Evolutionary conservation across 768 basidiomycete genomes (phyloP), one percentile per base, ranked within the genome.

Genomic region (Rickenella mellea): DNA sequence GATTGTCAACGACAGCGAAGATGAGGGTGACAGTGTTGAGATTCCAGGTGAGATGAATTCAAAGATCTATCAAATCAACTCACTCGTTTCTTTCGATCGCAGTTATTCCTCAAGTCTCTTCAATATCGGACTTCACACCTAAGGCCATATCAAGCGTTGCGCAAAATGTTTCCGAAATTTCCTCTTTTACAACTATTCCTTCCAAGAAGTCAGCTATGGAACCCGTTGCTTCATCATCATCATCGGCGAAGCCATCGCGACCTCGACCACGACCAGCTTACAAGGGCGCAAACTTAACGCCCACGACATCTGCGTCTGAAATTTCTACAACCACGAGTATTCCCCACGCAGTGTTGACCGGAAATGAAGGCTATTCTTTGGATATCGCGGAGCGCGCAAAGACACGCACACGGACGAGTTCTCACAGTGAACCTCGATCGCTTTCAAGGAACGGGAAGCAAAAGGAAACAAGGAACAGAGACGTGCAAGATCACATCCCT

Each of bases 321-420:
- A 17, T 24, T 6, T 52, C 55, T 21, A 33, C 41, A 21, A 40
- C 51, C 40, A 41, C 44, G 9, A 27, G 7, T 26, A 20, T n/a
- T 26, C 14, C 24, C 31, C 33, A 48, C 1, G 28, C 42, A 11
- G 46, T 41, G 20, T 46, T 28, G 32, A 45, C 14, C 17, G 49
- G 48, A 1, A 46, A 46, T 28, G 59, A 57, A 6, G 52, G 48
- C 42, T 59, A 37, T 37, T 36, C 29, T 40, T 50, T 62, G 31
- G 68, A 56, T 47, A 75, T 76, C 20, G 75, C 76, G n/a, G 76
- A 78, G 30, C 66, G 76, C 14, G 71, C 76, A 38, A 78, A 78
- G 51, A 74, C 65, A 56, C 73, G 76, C 14, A 64, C 70, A 43
- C 59, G 74, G 19, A 63, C 33, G 10, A 36, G 12, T 10, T 36